Evolutionary conservation across 257 asterid species (phyloP).

Genomic region (Osmanthus fragrans): DNA sequence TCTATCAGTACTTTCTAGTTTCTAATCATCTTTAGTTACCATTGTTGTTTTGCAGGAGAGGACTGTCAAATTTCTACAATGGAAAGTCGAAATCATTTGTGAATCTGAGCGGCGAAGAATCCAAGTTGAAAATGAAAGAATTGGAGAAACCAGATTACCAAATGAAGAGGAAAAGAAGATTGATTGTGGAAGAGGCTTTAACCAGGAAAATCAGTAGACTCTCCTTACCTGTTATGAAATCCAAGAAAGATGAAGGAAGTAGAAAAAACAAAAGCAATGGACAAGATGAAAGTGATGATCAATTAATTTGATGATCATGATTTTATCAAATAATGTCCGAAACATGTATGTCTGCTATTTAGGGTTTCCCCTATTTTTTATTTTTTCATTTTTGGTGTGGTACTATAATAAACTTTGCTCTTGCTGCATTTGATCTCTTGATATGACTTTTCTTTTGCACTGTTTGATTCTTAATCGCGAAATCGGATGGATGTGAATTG

Average conservation of each 20-base stretch:
- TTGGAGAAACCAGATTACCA: slow-evolving; percentile 2
- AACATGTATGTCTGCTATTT: background rate
- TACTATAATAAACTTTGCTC: background rate
- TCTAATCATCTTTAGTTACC: too few relatives aligned
- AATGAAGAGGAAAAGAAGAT: background rate
- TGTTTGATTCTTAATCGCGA: too few relatives aligned
- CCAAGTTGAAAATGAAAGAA: background rate
- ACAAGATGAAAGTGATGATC: background rate
- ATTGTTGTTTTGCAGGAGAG: background rate
- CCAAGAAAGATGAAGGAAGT: background rate
- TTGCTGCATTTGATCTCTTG: too few relatives aligned
- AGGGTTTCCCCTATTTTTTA: background rate
- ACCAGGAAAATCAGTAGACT: background rate
- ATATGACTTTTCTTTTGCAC: too few relatives aligned
- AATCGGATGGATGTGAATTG: too few relatives aligned
- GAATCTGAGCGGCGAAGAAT: background rate
- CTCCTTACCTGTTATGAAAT: background rate
- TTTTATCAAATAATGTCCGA: too few relatives aligned
- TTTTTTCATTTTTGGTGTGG: background rate
- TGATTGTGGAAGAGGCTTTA: background rate
- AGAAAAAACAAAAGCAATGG: background rate
- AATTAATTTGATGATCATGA: background rate
- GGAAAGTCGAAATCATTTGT: background rate
- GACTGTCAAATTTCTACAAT: background rate
- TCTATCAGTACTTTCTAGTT: too few relatives aligned